Evolutionary conservation across 2,329 filamentous ascomycete genomes (phyloP).

Genomic region (Cercospora zeae-maydis): DNA sequence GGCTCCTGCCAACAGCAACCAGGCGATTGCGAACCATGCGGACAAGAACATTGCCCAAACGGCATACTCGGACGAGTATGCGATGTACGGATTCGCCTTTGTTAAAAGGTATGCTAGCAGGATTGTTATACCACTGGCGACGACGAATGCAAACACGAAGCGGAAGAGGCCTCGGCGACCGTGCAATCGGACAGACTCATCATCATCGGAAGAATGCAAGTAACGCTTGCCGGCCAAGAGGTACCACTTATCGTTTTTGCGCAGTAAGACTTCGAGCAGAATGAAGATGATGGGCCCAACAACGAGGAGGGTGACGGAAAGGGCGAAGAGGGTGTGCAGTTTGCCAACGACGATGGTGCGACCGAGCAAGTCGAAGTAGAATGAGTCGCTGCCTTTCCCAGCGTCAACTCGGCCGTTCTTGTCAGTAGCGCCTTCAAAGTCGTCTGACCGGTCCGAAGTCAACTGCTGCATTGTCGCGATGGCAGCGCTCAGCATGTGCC

Average conservation of each 20-base stretch:
- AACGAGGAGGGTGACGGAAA: conserved; percentile 79
- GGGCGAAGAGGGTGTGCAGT: conserved; percentile 79
- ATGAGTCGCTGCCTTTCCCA: conserved; percentile 58
- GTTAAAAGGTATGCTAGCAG: conserved; percentile 70
- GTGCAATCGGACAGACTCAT: conserved; percentile 60
- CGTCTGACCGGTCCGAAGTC: conserved; percentile 62
- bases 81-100: conserved; percentile 82
- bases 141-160: conserved; percentile 70
- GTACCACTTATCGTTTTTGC: conserved; percentile 78
- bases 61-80: conserved; percentile 84
- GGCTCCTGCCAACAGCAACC: conserved; percentile 76
- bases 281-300: conserved; percentile 72
- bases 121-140: conserved; percentile 66
- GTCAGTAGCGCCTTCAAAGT: conserved; percentile 60
- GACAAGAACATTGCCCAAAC: conserved; percentile 84
- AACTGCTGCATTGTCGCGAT: conserved; percentile 70
- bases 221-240: conserved; percentile 68
- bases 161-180: conserved; percentile 82
- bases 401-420: conserved; percentile 60
- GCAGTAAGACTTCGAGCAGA: conserved; percentile 64
- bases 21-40: conserved; percentile 74
- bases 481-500: conserved; percentile 92
- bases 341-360: conserved; percentile 72
- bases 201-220: conserved; percentile 57
- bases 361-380: conserved; percentile 95